Conservation (phyloP, 805 yeast species). For the Yarrowia sp. region DNA sequence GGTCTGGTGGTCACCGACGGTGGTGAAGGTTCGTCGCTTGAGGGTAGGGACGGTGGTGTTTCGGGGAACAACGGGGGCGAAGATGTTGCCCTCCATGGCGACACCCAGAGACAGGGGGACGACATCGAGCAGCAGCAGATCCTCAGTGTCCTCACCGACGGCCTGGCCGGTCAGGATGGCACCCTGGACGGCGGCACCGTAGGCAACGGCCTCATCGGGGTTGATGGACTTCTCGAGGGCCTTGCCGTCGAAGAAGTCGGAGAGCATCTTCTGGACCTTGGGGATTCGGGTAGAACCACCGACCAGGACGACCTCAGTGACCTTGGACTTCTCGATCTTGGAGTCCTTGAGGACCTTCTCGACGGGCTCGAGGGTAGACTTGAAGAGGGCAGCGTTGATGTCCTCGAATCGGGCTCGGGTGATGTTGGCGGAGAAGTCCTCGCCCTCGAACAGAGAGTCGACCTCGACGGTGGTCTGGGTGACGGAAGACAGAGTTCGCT, state of each 20-base stretch:
- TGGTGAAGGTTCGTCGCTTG: constrained; percentile 98
- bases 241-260: constrained; percentile 96
- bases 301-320: constrained; percentile 92
- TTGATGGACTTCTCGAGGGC: constrained; percentile 93
- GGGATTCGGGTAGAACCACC: constrained; percentile 99
- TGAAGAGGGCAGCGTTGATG: constrained; percentile 87
- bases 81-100: constrained; percentile 99
- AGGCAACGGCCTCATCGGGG: constrained; percentile 99
- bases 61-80: constrained; percentile 98
- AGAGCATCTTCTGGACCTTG: constrained; percentile 90
- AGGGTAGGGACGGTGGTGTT: constrained; percentile 99
- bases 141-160: constrained; percentile 89
- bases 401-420: constrained; percentile 99
- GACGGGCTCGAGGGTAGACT: constrained; percentile 90
- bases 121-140: constrained; percentile 91
- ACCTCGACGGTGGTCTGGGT: constrained; percentile 95
- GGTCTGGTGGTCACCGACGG: constrained; percentile 98
- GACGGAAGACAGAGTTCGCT: constrained; percentile 95
- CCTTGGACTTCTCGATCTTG: constrained; percentile 74
- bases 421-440: constrained; percentile 87
- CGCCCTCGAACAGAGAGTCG: constrained; percentile 93
- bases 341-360: constrained; percentile 94
- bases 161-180: constrained; percentile 95
- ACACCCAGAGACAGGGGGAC: constrained; percentile 99
- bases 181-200: constrained; percentile 99